These are phyloP conservation scores for Penicillium silybi DNA, from an alignment of 495 filamentous ascomycete genomes.

Conservation along the genomic window DNA sequence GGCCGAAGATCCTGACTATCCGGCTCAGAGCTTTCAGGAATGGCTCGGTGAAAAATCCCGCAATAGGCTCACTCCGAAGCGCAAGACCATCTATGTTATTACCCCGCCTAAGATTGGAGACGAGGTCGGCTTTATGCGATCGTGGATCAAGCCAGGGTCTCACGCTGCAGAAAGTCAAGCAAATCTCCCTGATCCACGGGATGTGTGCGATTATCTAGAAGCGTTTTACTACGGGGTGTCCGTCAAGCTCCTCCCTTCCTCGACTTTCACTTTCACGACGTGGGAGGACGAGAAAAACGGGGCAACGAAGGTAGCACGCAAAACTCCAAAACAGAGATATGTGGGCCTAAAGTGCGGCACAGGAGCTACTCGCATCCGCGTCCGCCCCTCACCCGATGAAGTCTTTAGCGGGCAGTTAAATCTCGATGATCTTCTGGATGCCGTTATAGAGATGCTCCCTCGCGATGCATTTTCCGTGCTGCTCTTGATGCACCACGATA, in stretches of 20 bases:
- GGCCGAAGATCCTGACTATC: conserved; percentile 47
- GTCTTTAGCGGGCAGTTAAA: conserved; percentile 53
- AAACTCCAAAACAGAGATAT: conserved; percentile 6
- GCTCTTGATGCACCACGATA: conserved; percentile 56
- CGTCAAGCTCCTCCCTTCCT: conserved; percentile 40
- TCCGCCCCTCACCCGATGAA: conserved; percentile 45
- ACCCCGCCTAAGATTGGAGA: conserved; percentile 35
- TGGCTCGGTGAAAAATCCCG: conserved; percentile 49
- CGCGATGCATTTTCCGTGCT: conserved; percentile 57
- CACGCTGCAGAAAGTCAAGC: conserved; percentile 4
- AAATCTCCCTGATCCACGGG: conserved; percentile 12
- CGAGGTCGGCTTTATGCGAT: conserved; percentile 28
- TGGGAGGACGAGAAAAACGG: conserved; percentile 40
- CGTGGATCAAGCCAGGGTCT: neutral
- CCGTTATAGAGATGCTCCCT: conserved; percentile 51
- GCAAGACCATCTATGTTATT: conserved; percentile 54
- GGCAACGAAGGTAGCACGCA: neutral
- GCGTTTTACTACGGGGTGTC: conserved; percentile 60
- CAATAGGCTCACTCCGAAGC: conserved; percentile 46
- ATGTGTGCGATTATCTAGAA: conserved; percentile 48
- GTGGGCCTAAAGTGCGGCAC: conserved; percentile 41
- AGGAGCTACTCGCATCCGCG: conserved; percentile 49
- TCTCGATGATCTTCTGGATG: conserved; percentile 61
- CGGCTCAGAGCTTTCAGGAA: conserved; percentile 53
- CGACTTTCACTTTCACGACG: conserved; percentile 34